These are phyloP conservation scores for Candida sphagnicola DNA, from an alignment of 805 yeast species.

Conservation along the genomic window DNA sequence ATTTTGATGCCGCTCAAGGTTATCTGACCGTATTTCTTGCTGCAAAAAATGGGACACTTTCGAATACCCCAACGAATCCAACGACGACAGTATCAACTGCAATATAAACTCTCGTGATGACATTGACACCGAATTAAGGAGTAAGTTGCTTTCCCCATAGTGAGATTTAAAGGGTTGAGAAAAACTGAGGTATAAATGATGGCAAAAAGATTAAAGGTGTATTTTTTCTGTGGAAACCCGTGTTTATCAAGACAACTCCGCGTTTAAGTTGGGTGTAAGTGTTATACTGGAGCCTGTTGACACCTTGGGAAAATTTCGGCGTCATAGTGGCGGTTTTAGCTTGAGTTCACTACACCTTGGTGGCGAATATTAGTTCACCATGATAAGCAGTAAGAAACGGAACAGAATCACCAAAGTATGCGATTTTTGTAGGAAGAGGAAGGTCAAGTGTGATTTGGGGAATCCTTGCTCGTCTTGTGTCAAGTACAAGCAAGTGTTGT, in stretches of 20 bases:
- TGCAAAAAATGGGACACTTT: conserved; percentile 19
- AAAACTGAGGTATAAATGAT: no score
- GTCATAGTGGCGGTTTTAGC: no score
- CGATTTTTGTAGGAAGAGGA: conserved; percentile 31
- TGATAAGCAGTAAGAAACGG: conserved; percentile 15
- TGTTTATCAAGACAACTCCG: no score
- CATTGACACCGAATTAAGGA: conserved; percentile 6
- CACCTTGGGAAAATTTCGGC: no score
- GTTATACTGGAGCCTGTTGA: no score
- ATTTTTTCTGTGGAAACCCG: no score
- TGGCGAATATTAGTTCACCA: no score
- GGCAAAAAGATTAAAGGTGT: no score
- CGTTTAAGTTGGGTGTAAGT: no score
- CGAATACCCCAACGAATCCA: conserved; percentile 27
- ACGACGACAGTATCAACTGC: conserved; percentile 26
- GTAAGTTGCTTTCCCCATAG: background rate
- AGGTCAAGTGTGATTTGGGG: conserved; percentile 35
- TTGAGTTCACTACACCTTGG: no score
- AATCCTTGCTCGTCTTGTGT: conserved; percentile 34
- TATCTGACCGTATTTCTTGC: conserved; percentile 5
- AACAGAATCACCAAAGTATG: conserved; percentile 32
- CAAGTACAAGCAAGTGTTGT: conserved; percentile 22
- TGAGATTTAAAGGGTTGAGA: no score
- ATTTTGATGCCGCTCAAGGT: conserved; percentile 1
- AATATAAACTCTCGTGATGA: conserved; percentile 23